Conservation (phyloP, 306 rosid species). For the Lablab purpureus region DNA sequence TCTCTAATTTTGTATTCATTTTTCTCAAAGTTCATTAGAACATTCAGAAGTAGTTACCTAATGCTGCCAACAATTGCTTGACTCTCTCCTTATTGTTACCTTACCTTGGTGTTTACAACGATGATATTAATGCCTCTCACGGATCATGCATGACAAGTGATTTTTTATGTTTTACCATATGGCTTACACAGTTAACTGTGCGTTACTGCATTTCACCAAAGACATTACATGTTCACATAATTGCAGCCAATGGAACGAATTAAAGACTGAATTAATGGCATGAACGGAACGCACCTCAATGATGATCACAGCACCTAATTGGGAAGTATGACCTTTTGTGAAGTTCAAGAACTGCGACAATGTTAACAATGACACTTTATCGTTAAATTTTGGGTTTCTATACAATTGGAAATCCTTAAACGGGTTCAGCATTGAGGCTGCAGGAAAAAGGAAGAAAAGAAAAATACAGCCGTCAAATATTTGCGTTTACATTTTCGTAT, state of each 20-base stretch:
- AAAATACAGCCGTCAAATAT: slow-evolving; percentile 37
- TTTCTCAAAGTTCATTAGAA: too few species aligned
- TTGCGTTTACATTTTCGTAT: neutral
- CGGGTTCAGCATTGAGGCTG: slow-evolving; percentile 72
- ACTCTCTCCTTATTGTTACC: neutral
- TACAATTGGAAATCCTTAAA: neutral
- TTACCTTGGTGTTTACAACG: slow-evolving; percentile 5
- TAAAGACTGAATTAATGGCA: neutral
- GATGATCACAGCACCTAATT: slow-evolving; percentile 69
- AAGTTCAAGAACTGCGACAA: slow-evolving; percentile 71
- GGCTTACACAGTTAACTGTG: neutral
- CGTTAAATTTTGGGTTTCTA: slow-evolving; percentile 59
- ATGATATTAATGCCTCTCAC: neutral
- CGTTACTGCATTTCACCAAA: neutral
- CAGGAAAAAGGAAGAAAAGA: slow-evolving; percentile 42
- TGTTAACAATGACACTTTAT: slow-evolving; percentile 49
- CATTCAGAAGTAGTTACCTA: neutral
- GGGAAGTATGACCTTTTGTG: slow-evolving; percentile 63
- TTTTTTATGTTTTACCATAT: neutral
- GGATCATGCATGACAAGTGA: neutral
- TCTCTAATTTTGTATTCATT: too few species aligned
- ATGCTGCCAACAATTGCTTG: slow-evolving; percentile 2
- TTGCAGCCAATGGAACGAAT: slow-evolving; percentile 1
- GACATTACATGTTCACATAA: slow-evolving; percentile 8
- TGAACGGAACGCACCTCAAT: slow-evolving; percentile 64